phyloP scores from a whole-genome alignment of 2,329 filamentous ascomycete species.

The Colletotrichum costaricense region DNA sequence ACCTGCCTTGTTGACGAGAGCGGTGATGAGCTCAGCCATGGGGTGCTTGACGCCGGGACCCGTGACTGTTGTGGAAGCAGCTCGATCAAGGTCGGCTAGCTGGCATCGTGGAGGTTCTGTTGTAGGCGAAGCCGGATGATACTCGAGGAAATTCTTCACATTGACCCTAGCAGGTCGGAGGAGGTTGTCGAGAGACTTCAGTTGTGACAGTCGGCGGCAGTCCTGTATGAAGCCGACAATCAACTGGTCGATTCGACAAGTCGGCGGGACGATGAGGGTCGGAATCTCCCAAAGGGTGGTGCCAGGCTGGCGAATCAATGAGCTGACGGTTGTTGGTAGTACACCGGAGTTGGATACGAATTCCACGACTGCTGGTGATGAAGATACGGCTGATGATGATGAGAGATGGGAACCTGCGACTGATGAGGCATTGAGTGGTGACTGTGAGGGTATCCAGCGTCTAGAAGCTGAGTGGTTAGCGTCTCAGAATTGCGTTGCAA shows the following conservation, averaged over 20 bases:
- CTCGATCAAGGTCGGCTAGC: slow-evolving; percentile 34
- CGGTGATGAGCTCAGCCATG: slow-evolving; percentile 44
- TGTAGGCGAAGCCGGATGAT: slow-evolving; percentile 38
- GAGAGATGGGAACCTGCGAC: slow-evolving; percentile 33
- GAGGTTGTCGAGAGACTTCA: slow-evolving; percentile 42
- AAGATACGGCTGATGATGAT: slow-evolving; percentile 35
- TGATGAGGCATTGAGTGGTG: slow-evolving; percentile 38
- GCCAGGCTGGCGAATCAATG: slow-evolving; percentile 42
- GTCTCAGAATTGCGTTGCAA: slow-evolving; percentile 39
- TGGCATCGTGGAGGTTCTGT: slow-evolving; percentile 28
- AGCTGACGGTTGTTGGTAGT: slow-evolving; percentile 45
- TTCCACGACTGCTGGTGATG: slow-evolving; percentile 38
- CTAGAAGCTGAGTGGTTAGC: slow-evolving; percentile 44
- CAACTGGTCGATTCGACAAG: slow-evolving; percentile 48
- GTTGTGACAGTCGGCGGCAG: slow-evolving; percentile 46
- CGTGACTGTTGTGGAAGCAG: slow-evolving; percentile 18
- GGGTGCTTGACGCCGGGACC: slow-evolving; percentile 38
- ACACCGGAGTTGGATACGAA: slow-evolving; percentile 35
- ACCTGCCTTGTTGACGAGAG: slow-evolving; percentile 44
- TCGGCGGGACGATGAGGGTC: slow-evolving; percentile 44
- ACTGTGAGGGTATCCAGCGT: slow-evolving; percentile 47
- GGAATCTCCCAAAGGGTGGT: slow-evolving; percentile 46
- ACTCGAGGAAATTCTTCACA: slow-evolving; percentile 46
- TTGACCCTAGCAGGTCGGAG: slow-evolving; percentile 48
- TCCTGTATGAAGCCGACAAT: slow-evolving; percentile 49